Conservation (phyloP, 2,329 filamentous ascomycete species). For the Fusarium citri region DNA sequence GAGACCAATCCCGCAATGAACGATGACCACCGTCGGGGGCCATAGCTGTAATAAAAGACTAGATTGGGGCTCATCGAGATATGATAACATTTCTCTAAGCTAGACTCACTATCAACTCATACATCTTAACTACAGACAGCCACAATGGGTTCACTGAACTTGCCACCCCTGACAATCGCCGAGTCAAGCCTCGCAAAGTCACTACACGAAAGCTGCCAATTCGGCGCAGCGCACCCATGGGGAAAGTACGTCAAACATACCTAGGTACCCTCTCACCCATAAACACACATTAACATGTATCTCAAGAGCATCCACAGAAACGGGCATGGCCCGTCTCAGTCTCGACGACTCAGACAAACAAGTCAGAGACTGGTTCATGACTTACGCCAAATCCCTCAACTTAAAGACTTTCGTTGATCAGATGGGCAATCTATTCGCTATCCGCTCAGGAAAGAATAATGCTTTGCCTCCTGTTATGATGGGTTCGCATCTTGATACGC, state of each 20-base stretch:
- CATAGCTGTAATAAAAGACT: not conserved
- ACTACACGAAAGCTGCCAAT: constrained; percentile 9
- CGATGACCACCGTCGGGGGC: not conserved
- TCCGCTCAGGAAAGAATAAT: not conserved
- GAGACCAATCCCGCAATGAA: no score
- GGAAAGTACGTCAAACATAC: not conserved
- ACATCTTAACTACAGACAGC: not conserved
- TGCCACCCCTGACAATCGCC: not conserved
- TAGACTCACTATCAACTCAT: not conserved
- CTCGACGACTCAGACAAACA: constrained; percentile 16
- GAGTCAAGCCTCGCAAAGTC: constrained; percentile 2
- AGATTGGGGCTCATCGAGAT: not conserved
- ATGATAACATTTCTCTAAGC: not conserved
- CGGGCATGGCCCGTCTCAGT: constrained; percentile 4
- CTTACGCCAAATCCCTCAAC: constrained; percentile 1
- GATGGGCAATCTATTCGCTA: constrained; percentile 9
- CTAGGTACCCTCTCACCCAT: no score
- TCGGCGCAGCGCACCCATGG: constrained; percentile 9
- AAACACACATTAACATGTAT: fast-evolving
- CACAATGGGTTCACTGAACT: not conserved
- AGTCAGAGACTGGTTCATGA: constrained; percentile 16
- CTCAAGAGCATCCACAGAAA: constrained; percentile 1
- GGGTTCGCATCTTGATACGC: constrained; percentile 9
- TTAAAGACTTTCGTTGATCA: not conserved
- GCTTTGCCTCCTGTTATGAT: not conserved